phyloP scores from a whole-genome alignment of 208 protist species.

The Trypanosoma boissoni region DNA sequence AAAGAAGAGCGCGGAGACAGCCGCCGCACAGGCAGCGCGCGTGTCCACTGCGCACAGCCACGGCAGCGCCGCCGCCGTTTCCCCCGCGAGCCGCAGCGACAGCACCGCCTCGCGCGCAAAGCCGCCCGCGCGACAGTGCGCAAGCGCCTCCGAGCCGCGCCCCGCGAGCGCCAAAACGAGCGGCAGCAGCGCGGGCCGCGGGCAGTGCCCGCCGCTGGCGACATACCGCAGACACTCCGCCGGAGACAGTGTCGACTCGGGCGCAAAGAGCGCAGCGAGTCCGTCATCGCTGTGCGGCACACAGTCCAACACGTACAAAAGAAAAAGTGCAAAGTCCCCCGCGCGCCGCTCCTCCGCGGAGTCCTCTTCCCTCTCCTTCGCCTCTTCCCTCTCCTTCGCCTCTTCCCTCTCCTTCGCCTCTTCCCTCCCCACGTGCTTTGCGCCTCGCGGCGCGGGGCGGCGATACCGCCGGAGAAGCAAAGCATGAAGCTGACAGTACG shows the following conservation, averaged over 20 bases:
- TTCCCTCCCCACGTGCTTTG: too few relatives aligned
- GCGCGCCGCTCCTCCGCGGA: conserved; percentile 6
- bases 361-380: too few relatives aligned
- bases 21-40: neutral
- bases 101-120: conserved; percentile 28
- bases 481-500: conserved; percentile 26
- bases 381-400: too few relatives aligned
- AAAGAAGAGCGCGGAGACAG: neutral
- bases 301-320: conserved; percentile 22
- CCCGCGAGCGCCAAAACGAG: conserved; percentile 15
- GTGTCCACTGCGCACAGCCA: conserved; percentile 13
- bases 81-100: conserved; percentile 15
- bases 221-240: conserved; percentile 14
- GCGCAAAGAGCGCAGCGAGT: conserved; percentile 14
- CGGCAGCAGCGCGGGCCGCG: conserved; percentile 12
- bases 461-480: conserved; percentile 6
- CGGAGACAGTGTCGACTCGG: conserved; percentile 3
- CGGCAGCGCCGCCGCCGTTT: conserved; percentile 1
- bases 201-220: conserved; percentile 5
- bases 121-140: conserved; percentile 21
- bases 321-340: conserved; percentile 37
- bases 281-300: conserved; percentile 10
- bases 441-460: too few relatives aligned
- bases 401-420: too few relatives aligned
- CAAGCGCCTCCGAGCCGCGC: conserved; percentile 23